phyloP scores from a whole-genome alignment of 176 grass and related monocot species.

The Oropetium thomaeum region DNA sequence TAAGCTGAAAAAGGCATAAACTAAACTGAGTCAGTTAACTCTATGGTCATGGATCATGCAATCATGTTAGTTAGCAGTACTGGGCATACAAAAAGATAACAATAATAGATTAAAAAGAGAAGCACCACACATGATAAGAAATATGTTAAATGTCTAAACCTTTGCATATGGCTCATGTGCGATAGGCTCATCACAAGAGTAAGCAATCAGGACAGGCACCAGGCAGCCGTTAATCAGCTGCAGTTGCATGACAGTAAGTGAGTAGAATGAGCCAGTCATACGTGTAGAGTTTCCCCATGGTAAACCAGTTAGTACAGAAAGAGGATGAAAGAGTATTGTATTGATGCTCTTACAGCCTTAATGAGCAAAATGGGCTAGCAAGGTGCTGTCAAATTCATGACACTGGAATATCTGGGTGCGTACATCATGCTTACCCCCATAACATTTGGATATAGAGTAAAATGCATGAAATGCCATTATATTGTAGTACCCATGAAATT shows the following conservation, averaged over 20 bases:
- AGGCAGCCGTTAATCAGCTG: too few relatives aligned
- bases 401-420: conserved; percentile 13
- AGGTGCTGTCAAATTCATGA: not conserved
- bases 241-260: too few relatives aligned
- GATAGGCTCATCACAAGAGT: not conserved
- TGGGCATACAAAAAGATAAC: conserved; percentile 4
- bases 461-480: too few relatives aligned
- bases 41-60: not conserved
- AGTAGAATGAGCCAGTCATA: not conserved
- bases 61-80: not conserved
- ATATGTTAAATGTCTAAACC: too few relatives aligned
- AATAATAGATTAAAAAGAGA: not conserved
- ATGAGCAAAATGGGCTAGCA: conserved; percentile 13
- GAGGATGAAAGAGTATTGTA: not conserved
- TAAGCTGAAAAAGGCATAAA: not conserved
- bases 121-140: too few relatives aligned
- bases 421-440: not conserved
- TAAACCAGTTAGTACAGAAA: not conserved
- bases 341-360: not conserved
- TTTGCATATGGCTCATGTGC: too few relatives aligned
- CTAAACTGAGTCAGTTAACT: not conserved
- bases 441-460: not conserved
- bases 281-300: not conserved
- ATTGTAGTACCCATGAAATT: too few relatives aligned
- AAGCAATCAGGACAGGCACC: too few relatives aligned